phyloP scores from a whole-genome alignment of 208 protist genomes.

The Leishmania mexicana region DNA sequence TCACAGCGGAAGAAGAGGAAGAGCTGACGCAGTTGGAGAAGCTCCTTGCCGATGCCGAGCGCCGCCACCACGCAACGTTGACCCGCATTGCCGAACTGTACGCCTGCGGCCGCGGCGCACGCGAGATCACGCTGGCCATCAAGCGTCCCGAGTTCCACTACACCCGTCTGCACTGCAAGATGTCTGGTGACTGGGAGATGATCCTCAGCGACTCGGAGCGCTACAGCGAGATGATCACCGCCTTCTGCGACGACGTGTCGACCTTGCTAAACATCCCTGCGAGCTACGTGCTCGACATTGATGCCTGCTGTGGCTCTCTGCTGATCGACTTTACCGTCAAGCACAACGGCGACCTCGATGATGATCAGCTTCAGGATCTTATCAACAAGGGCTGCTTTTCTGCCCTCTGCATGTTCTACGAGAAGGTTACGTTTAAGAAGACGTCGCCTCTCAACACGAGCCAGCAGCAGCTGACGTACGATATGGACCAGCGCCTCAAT shows the following conservation, averaged over 20 bases:
- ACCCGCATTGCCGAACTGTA: conserved; percentile 64
- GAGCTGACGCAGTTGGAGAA: conserved; percentile 73
- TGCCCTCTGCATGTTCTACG: conserved; percentile 64
- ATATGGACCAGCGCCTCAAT: conserved; percentile 16
- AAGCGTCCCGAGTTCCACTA: conserved; percentile 48
- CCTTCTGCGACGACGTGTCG: conserved; percentile 52
- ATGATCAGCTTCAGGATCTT: conserved; percentile 65
- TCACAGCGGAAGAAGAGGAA: conserved; percentile 73
- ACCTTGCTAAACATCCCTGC: conserved; percentile 45
- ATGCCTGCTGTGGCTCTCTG: conserved; percentile 44
- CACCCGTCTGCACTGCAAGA: conserved; percentile 64
- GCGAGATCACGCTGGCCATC: conserved; percentile 52
- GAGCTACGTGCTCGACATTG: conserved; percentile 53
- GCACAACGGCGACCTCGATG: conserved; percentile 61
- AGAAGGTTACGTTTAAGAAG: conserved; percentile 63
- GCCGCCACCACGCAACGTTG: conserved; percentile 55
- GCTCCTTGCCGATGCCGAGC: conserved; percentile 48
- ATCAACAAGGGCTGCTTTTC: conserved; percentile 61
- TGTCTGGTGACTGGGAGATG: conserved; percentile 62
- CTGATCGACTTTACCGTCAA: conserved; percentile 70
- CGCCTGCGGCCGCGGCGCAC: conserved; percentile 59
- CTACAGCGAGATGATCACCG: conserved; percentile 40
- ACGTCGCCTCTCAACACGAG: conserved; percentile 66
- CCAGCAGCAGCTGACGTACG: conserved; percentile 47
- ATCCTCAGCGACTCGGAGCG: conserved; percentile 54